A percentile compares a stretch with the other conserved stretches of the same genome.
phyloP scores from a whole-genome alignment of 257 asterid species.

The Penstemon newberryi region DNA sequence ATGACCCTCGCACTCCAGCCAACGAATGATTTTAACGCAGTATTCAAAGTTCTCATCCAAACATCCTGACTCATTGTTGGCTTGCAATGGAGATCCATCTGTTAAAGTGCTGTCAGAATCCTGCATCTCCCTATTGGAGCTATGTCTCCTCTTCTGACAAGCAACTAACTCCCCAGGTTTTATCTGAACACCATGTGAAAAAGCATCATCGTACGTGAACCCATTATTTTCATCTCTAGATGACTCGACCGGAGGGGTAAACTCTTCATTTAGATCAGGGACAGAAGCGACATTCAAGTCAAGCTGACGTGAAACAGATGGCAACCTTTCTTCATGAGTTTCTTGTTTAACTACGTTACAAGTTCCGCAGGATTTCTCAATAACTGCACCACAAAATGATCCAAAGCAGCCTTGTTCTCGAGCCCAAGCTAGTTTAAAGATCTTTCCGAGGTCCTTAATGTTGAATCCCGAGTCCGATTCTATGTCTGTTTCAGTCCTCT shows the following conservation, averaged over 20 bases:
- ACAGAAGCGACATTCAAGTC: constrained; percentile 74
- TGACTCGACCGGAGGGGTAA: constrained; percentile 69
- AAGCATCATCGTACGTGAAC: constrained; percentile 44
- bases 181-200: constrained; percentile 54
- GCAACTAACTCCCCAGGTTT: constrained; percentile 52
- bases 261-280: constrained; percentile 73
- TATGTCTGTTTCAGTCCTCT: constrained; percentile 39
- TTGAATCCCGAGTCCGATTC: constrained; percentile 82
- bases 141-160: constrained; percentile 55
- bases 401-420: constrained; percentile 62
- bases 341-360: constrained; percentile 43
- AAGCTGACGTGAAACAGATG: constrained; percentile 61
- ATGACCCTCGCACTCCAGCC: constrained; percentile 84
- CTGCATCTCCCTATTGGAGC: constrained; percentile 55
- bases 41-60: constrained; percentile 80
- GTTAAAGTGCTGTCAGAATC: constrained; percentile 86
- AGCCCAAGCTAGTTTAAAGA: constrained; percentile 62
- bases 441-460: constrained; percentile 83
- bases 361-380: constrained; percentile 36
- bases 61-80: constrained; percentile 40
- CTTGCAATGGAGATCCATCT: constrained; percentile 65
- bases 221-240: constrained; percentile 55
- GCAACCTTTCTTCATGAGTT: constrained; percentile 40
- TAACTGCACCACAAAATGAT: constrained; percentile 47
- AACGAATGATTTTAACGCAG: constrained; percentile 76